Conservation (phyloP, 2,329 filamentous ascomycete genomes). For the Penicillium fuscoglaucum region DNA sequence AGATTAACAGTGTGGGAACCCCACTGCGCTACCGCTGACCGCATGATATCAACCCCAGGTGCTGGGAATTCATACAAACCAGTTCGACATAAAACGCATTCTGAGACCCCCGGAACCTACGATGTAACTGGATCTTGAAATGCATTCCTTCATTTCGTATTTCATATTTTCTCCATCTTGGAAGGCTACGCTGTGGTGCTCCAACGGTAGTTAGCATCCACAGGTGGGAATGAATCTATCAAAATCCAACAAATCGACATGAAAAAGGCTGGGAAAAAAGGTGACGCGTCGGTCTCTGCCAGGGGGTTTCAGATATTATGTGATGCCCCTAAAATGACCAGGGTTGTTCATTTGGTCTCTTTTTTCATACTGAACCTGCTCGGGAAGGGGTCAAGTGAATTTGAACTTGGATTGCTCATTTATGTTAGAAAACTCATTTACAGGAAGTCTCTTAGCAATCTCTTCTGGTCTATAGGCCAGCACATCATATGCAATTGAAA, state of each 20-base stretch:
- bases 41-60: background rate
- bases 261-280: too few species aligned
- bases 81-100: background rate
- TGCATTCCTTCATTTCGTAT: background rate
- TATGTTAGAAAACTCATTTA: background rate
- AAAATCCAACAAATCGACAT: too few species aligned
- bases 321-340: too few species aligned
- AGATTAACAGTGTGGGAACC: background rate
- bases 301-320: too few species aligned
- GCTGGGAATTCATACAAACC: background rate
- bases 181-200: too few species aligned
- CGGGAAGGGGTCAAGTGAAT: background rate
- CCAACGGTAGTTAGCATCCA: too few species aligned
- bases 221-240: too few species aligned
- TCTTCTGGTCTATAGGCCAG: slow-evolving; percentile 10
- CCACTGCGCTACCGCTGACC: background rate
- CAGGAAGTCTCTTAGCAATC: background rate
- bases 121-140: background rate
- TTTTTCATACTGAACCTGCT: too few species aligned
- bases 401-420: background rate
- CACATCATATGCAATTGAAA: slow-evolving; percentile 13
- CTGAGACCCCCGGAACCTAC: background rate
- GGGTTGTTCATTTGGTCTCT: too few species aligned
- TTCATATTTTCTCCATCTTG: background rate
- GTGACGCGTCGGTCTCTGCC: too few species aligned